A percentile compares a stretch with the other conserved stretches of the same genome.
phyloP scores from a whole-genome alignment of 306 rosid genomes.

The Prunus fruticosa region DNA sequence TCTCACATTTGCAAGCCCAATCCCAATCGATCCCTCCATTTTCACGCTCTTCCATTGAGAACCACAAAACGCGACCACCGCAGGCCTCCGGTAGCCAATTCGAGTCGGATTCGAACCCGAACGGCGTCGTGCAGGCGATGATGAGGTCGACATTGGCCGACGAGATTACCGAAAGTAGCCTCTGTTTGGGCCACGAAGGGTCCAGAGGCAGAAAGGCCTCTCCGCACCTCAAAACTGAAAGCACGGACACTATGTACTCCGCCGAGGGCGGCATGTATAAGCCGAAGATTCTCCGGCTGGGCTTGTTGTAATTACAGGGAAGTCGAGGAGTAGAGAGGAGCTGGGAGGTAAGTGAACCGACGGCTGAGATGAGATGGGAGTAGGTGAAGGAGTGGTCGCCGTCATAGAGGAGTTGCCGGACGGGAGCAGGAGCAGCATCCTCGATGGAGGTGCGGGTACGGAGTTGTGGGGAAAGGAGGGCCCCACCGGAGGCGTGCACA shows the following conservation, averaged over 20 bases:
- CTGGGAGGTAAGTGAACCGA: conserved; percentile 62
- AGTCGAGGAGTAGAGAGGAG: conserved; percentile 34
- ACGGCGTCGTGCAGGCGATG: conserved; percentile 43
- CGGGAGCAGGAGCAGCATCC: not conserved
- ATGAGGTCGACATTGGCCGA: conserved; percentile 59
- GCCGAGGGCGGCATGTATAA: conserved; percentile 72
- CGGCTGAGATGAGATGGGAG: conserved; percentile 49
- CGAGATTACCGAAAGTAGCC: conserved; percentile 49
- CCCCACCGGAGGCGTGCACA: conserved; percentile 61
- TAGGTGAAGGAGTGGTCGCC: conserved; percentile 68
- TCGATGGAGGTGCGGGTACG: not conserved
- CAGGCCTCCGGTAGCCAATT: conserved; percentile 45
- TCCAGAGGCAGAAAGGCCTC: conserved; percentile 86
- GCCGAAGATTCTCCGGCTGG: conserved; percentile 65
- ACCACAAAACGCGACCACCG: conserved; percentile 40
- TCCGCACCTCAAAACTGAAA: conserved; percentile 69
- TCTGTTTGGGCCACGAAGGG: conserved; percentile 71
- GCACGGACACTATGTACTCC: conserved; percentile 71
- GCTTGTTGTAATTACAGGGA: not conserved
- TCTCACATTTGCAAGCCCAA: conserved; percentile 62
- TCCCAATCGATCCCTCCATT: conserved; percentile 32
- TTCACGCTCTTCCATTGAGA: conserved; percentile 33
- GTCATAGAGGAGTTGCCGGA: conserved; percentile 6
- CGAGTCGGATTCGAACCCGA: conserved; percentile 37
- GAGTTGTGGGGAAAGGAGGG: conserved; percentile 30